phyloP scores from a whole-genome alignment of 495 filamentous ascomycete genomes.

The Rhizodiscina lignyota region DNA sequence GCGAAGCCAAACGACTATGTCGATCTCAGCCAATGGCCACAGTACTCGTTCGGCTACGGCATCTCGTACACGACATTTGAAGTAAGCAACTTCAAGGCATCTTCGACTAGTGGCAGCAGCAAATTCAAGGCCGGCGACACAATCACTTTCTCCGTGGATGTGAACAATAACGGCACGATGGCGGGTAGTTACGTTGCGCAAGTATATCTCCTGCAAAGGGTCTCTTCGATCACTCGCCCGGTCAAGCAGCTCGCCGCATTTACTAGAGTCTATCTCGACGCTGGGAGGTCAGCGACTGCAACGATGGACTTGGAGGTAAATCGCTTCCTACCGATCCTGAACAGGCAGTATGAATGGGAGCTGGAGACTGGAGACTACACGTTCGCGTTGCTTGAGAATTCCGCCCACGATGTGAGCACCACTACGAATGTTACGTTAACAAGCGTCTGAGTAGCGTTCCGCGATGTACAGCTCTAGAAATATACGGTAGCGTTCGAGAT shows the following conservation, averaged over 20 bases:
- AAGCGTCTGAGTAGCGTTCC: too few species aligned
- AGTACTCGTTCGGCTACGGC: constrained; percentile 54
- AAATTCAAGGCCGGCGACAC: constrained; percentile 30
- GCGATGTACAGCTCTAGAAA: too few species aligned
- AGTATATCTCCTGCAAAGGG: constrained; percentile 46
- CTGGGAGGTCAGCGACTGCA: constrained; percentile 36
- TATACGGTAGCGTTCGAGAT: too few species aligned
- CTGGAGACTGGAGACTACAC: neutral
- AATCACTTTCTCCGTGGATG: constrained; percentile 30
- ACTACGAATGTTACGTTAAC: too few species aligned
- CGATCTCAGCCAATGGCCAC: constrained; percentile 34
- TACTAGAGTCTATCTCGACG: constrained; percentile 53
- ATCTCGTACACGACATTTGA: constrained; percentile 58
- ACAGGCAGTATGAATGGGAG: constrained; percentile 3
- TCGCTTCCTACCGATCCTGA: constrained; percentile 3
- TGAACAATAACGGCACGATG: constrained; percentile 50
- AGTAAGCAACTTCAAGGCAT: constrained; percentile 32
- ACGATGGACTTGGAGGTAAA: constrained; percentile 4
- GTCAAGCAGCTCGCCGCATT: constrained; percentile 69
- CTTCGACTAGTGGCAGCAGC: constrained; percentile 31
- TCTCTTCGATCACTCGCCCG: constrained; percentile 33
- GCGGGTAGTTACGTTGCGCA: constrained; percentile 65
- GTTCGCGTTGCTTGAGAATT: constrained; percentile 3
- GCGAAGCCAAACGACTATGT: constrained; percentile 44
- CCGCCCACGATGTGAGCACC: too few species aligned